Conservation (phyloP, 2,329 filamentous ascomycete species). For the Ceratocystis cacaofunesta region DNA sequence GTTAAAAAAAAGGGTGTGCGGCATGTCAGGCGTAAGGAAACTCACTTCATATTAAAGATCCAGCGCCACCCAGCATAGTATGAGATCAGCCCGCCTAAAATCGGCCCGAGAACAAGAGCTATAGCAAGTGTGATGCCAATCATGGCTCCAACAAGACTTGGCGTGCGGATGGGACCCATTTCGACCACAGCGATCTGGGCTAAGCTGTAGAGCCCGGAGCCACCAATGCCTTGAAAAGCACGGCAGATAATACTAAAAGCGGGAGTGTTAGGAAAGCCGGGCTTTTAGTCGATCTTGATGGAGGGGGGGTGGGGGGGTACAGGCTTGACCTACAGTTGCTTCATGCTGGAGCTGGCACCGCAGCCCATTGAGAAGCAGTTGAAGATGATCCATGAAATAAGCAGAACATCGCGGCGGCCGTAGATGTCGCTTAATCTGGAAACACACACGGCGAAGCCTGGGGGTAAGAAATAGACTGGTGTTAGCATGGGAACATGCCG, state of each 20-base stretch:
- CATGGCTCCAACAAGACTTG: constrained; percentile 39
- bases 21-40: background rate
- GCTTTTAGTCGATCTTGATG: background rate
- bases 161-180: constrained; percentile 37
- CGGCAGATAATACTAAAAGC: constrained; percentile 38
- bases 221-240: constrained; percentile 45
- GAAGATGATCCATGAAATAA: constrained; percentile 39
- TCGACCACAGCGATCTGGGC: constrained; percentile 43
- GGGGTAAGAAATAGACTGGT: background rate
- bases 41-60: constrained; percentile 48
- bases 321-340: constrained; percentile 30
- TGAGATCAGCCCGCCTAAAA: constrained; percentile 42
- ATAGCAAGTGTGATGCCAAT: constrained; percentile 41
- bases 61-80: constrained; percentile 41
- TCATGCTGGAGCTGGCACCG: constrained; percentile 35
- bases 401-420: constrained; percentile 36
- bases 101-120: constrained; percentile 43
- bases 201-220: constrained; percentile 46
- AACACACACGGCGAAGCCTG: constrained; percentile 42
- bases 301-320: background rate
- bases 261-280: background rate
- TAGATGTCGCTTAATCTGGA: constrained; percentile 47
- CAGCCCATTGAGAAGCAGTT: constrained; percentile 41
- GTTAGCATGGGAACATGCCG: background rate
- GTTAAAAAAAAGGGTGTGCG: constrained; percentile 6